A percentile compares a stretch with the other conserved stretches of the same genome.
Conservation (phyloP, 2,329 filamentous ascomycete species). For the Fusarium annulatum region DNA sequence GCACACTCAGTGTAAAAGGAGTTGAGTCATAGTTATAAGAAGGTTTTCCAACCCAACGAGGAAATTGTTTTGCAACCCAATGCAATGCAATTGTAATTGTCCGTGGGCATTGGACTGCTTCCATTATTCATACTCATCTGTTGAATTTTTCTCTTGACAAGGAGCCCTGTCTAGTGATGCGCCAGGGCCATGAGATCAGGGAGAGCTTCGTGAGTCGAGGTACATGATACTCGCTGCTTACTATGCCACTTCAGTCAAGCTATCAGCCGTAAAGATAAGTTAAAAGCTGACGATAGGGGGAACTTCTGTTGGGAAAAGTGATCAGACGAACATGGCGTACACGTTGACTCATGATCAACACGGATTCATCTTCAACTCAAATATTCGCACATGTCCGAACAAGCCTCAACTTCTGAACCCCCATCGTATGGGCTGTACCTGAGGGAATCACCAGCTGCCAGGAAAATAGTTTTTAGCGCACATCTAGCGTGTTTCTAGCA, state of each 20-base stretch:
- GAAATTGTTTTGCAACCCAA: slow-evolving; percentile 3
- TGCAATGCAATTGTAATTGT: neutral
- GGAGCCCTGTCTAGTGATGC: slow-evolving; percentile 30
- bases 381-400: slow-evolving; percentile 7
- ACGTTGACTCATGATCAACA: neutral
- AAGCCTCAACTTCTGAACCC: neutral
- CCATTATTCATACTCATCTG: neutral
- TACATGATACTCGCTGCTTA: slow-evolving; percentile 15
- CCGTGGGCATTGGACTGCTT: neutral
- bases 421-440: slow-evolving; percentile 1
- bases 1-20: neutral
- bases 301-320: neutral
- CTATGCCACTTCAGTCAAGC: neutral
- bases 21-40: slow-evolving; percentile 7
- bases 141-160: slow-evolving; percentile 5
- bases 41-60: neutral
- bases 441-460: slow-evolving; percentile 23
- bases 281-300: slow-evolving; percentile 1
- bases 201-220: slow-evolving; percentile 27
- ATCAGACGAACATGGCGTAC: neutral
- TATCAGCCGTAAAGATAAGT: neutral
- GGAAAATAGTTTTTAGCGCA: slow-evolving; percentile 31
- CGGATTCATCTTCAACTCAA: neutral
- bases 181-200: slow-evolving; percentile 20
- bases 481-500: slow-evolving; percentile 37